These are phyloP conservation scores for Pulveroboletus sp. DNA, from an alignment of 768 basidiomycete species.

Conservation along the genomic window DNA sequence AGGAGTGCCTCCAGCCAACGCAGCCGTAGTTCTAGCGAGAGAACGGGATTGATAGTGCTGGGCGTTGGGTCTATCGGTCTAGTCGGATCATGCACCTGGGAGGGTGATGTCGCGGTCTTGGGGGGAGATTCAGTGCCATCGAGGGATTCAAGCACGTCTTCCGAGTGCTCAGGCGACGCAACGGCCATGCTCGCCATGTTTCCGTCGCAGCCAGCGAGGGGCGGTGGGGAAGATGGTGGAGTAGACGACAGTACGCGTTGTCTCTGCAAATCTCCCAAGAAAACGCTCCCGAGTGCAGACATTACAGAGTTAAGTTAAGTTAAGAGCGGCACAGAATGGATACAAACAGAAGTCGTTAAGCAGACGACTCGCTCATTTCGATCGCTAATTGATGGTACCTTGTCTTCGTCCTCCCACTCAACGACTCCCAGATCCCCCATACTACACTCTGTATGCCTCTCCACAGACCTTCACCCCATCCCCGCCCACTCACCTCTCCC, in stretches of 20 bases:
- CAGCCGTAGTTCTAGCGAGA: constrained; percentile 71
- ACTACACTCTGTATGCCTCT: constrained; percentile 40
- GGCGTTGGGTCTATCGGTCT: constrained; percentile 1
- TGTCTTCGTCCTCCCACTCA: constrained; percentile 35
- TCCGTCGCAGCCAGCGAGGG: constrained; percentile 7
- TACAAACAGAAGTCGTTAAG: constrained; percentile 9
- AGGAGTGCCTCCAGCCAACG: constrained; percentile 79
- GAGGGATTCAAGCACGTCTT: constrained; percentile 21
- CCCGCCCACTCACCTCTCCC: constrained; percentile 24
- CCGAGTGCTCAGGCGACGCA: constrained; percentile 9
- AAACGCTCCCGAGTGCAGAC: constrained; percentile 69
- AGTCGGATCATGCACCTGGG: constrained; percentile 6
- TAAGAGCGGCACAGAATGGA: neutral
- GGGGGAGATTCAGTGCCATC: constrained; percentile 18
- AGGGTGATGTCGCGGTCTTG: constrained; percentile 7
- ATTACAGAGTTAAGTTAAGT: constrained; percentile 13
- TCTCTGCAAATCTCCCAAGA: constrained; percentile 73
- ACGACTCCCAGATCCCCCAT: constrained; percentile 47
- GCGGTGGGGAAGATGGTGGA: constrained; percentile 44
- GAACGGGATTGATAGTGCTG: constrained; percentile 50
- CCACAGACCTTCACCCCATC: constrained; percentile 19
- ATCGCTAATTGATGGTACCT: constrained; percentile 73
- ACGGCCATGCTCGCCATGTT: constrained; percentile 15
- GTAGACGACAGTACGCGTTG: constrained; percentile 57
- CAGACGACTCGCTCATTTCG: constrained; percentile 46